These are phyloP conservation scores for Aspergillus cristatus DNA, from an alignment of 495 filamentous ascomycete species.

Conservation along the genomic window DNA sequence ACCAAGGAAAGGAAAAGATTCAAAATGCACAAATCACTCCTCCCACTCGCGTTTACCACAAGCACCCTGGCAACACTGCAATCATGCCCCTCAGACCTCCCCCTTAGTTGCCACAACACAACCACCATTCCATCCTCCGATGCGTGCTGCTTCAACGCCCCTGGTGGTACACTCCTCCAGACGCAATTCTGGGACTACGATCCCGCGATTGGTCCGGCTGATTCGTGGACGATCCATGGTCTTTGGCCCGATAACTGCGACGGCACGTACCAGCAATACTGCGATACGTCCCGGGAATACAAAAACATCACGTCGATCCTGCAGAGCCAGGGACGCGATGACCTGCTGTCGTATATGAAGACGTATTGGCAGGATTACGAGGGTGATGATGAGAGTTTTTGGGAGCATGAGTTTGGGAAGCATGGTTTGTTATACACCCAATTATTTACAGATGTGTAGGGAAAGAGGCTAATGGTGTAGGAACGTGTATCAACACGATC, in stretches of 20 bases:
- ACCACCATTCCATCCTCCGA: constrained; percentile 20
- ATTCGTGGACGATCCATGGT: constrained; percentile 78
- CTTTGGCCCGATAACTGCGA: constrained; percentile 81
- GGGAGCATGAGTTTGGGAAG: constrained; percentile 77
- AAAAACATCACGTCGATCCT: constrained; percentile 58
- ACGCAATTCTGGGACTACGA: constrained; percentile 79
- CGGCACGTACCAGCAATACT: constrained; percentile 60
- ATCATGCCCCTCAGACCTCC: constrained; percentile 20
- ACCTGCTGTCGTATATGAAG: constrained; percentile 60
- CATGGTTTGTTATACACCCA: constrained; percentile 37
- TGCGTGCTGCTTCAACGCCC: constrained; percentile 68
- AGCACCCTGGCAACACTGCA: constrained; percentile 15
- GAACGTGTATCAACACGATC: constrained; percentile 52
- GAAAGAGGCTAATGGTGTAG: constrained; percentile 2
- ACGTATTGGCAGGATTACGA: constrained; percentile 57
- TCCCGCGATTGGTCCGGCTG: constrained; percentile 52
- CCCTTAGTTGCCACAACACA: constrained; percentile 32
- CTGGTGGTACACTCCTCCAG: constrained; percentile 61
- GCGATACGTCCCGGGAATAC: constrained; percentile 54
- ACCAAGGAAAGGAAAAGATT: too few species aligned
- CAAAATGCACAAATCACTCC: constrained; percentile 4
- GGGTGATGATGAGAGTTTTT: constrained; percentile 57
- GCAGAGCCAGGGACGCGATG: constrained; percentile 41
- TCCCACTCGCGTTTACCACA: constrained; percentile 13
- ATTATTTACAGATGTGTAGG: too few species aligned